A percentile compares a stretch with the other conserved stretches of the same genome.
Evolutionary conservation across 1,284 basidiomycete species (phyloP).

Genomic region (Ustilago hordei): DNA sequence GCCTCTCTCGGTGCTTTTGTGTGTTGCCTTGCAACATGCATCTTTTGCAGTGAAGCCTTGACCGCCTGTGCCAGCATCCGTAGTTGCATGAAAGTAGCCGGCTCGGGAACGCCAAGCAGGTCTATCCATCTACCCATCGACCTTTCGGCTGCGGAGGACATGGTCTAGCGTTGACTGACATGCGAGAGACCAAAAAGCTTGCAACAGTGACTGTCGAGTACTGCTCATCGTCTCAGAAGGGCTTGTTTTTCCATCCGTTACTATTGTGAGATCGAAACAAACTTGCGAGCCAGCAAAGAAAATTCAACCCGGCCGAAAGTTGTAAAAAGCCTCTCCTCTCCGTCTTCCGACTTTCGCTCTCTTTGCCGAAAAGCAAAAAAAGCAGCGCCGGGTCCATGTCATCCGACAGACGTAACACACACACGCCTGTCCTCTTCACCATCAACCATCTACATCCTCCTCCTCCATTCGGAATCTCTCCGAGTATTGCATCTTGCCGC

Average conservation of each 20-base stretch:
- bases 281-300: neutral
- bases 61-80: neutral
- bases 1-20: neutral
- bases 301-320: neutral
- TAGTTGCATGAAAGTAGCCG: slow-evolving; percentile 6
- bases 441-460: slow-evolving; percentile 6
- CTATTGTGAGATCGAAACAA: neutral
- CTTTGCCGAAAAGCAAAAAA: slow-evolving; percentile 4
- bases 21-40: neutral
- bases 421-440: neutral
- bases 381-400: slow-evolving; percentile 25
- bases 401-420: slow-evolving; percentile 20
- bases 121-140: neutral
- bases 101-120: slow-evolving; percentile 6
- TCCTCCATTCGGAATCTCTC: neutral
- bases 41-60: neutral
- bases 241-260: too few relatives aligned
- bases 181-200: too few relatives aligned
- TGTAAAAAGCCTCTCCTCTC: neutral
- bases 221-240: too few relatives aligned
- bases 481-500: slow-evolving; percentile 5
- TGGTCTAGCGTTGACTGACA: neutral
- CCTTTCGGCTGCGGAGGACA: slow-evolving; percentile 8
- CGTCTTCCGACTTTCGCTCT: neutral
- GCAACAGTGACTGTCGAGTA: too few relatives aligned